Conservation (phyloP, 257 asterid species). For the Nicotiana sylvestris region DNA sequence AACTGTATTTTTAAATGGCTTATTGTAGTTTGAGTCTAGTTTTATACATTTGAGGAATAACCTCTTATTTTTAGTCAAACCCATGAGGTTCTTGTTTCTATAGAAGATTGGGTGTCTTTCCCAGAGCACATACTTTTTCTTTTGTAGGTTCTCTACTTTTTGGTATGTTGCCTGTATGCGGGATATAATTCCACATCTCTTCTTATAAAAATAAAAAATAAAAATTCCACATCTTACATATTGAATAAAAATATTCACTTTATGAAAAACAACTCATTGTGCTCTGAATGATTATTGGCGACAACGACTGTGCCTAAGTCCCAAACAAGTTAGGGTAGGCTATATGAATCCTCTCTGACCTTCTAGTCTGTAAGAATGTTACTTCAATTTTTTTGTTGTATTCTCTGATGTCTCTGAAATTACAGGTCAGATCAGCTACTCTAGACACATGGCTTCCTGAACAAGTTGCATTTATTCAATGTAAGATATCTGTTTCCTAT, state of each 20-base stretch:
- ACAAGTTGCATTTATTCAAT: constrained; percentile 93
- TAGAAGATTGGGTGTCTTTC: not conserved
- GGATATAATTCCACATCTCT: not conserved
- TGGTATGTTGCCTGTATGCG: not conserved
- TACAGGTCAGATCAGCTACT: constrained; percentile 97
- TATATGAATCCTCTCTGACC: too few species aligned
- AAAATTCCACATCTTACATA: not conserved
- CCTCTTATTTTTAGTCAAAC: not conserved
- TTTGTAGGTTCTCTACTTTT: not conserved
- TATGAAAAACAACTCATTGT: not conserved
- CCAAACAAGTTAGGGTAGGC: too few species aligned
- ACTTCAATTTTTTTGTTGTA: not conserved
- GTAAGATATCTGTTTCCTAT: constrained; percentile 41
- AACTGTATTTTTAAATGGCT: not conserved
- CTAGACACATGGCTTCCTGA: constrained; percentile 99
- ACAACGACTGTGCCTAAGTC: too few species aligned
- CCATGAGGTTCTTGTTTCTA: not conserved
- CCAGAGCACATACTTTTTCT: not conserved
- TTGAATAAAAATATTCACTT: not conserved
- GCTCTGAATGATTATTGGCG: not conserved
- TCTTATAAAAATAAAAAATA: too few species aligned
- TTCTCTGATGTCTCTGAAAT: constrained; percentile 18
- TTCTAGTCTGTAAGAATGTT: too few species aligned
- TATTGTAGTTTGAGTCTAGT: not conserved
- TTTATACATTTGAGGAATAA: not conserved